Conservation (phyloP, 2,329 filamentous ascomycete species). For the Aspergillus brunneoviolaceus region DNA sequence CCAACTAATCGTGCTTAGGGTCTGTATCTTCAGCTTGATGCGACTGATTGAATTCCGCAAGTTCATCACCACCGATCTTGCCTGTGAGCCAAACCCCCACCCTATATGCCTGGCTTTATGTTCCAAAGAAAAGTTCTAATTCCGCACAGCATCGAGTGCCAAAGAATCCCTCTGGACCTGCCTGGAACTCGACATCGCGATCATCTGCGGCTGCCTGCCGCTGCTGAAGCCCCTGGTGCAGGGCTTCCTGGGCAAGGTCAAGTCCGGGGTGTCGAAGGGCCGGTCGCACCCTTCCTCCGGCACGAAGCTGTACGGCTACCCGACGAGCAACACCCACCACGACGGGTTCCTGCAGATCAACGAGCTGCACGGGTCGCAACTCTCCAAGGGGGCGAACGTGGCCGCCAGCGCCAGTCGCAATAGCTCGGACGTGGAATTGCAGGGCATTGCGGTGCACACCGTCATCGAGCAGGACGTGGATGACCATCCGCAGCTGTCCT, state of each 20-base stretch:
- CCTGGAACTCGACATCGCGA: constrained; percentile 21
- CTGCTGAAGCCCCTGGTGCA: constrained; percentile 20
- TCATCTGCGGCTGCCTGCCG: constrained; percentile 23
- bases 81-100: constrained; percentile 1
- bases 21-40: constrained; percentile 24
- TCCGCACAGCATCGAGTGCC: constrained; percentile 19
- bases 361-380: not conserved
- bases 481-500: not conserved
- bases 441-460: constrained; percentile 11
- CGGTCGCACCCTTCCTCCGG: constrained; percentile 3
- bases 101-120: no score
- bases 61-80: constrained; percentile 11
- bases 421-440: constrained; percentile 10
- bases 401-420: not conserved
- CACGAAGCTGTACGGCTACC: constrained; percentile 8
- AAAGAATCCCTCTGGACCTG: constrained; percentile 24
- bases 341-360: constrained; percentile 14
- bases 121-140: no score
- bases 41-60: constrained; percentile 16
- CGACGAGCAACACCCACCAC: not conserved
- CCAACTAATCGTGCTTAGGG: not conserved
- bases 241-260: constrained; percentile 9
- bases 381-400: not conserved
- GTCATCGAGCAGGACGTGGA: constrained; percentile 4
- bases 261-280: constrained; percentile 9